Percentiles rank a stretch among this genome's conserved stretches.
These are phyloP conservation scores for Populus hybrid DNA, from an alignment of 441 rosid genomes.

Conservation along the genomic window DNA sequence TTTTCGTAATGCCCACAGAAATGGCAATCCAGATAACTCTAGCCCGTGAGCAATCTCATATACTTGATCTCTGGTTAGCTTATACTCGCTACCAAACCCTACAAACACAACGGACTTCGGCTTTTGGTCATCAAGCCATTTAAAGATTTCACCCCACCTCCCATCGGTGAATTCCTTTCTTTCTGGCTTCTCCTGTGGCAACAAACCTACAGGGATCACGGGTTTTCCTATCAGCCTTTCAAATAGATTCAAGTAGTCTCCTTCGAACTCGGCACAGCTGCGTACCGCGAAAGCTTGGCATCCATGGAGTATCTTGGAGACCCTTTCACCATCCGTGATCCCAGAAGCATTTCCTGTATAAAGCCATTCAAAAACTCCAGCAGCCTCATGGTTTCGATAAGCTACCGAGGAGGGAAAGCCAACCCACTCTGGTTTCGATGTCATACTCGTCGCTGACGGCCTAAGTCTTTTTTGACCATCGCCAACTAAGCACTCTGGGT, in stretches of 20 bases:
- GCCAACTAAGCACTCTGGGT: neutral
- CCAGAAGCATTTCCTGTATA: slow-evolving; percentile 19
- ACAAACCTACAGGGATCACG: slow-evolving; percentile 8
- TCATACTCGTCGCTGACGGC: slow-evolving; percentile 6
- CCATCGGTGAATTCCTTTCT: neutral
- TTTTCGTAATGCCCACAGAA: slow-evolving; percentile 14
- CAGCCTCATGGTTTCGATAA: slow-evolving; percentile 14
- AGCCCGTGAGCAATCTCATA: slow-evolving; percentile 15
- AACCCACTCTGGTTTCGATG: slow-evolving; percentile 14
- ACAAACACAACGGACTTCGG: slow-evolving; percentile 16
- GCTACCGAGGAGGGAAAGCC: slow-evolving; percentile 13
- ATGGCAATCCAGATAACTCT: slow-evolving; percentile 16
- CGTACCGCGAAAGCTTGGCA: slow-evolving; percentile 11
- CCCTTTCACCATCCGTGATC: slow-evolving; percentile 13
- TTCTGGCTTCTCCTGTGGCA: slow-evolving; percentile 1
- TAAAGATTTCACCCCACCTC: neutral
- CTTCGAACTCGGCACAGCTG: slow-evolving; percentile 22
- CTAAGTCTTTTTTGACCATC: neutral
- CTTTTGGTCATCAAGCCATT: slow-evolving; percentile 14
- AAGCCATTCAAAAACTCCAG: neutral
- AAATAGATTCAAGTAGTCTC: slow-evolving; percentile 6
- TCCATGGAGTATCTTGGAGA: neutral
- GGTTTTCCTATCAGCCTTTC: neutral
- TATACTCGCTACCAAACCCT: slow-evolving; percentile 18
- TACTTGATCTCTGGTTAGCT: slow-evolving; percentile 13